Percentiles rank a stretch among this genome's conserved stretches.
phyloP scores from a whole-genome alignment of 140 eudicot genomes.

The Oenanthe javanica region DNA sequence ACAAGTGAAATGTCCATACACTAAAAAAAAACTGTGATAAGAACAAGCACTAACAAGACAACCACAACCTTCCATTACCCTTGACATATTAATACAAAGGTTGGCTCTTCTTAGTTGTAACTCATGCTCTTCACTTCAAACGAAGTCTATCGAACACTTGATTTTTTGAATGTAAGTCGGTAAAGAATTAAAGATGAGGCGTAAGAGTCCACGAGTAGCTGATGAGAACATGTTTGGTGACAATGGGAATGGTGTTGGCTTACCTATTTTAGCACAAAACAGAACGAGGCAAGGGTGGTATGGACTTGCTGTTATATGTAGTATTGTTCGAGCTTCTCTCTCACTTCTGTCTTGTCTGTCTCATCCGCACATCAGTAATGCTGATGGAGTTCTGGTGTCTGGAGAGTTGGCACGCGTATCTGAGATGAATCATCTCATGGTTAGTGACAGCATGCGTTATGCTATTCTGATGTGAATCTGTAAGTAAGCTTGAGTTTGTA shows the following conservation, averaged over 20 bases:
- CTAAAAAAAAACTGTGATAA: conserved; percentile 40
- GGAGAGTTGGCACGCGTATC: conserved; percentile 5
- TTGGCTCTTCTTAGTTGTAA: conserved; percentile 8
- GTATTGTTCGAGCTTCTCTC: conserved; percentile 43
- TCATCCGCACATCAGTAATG: conserved; percentile 6
- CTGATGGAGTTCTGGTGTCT: conserved; percentile 11
- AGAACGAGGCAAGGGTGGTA: conserved; percentile 29
- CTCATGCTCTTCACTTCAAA: conserved; percentile 21
- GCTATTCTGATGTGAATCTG: conserved; percentile 53
- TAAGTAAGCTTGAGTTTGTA: neutral
- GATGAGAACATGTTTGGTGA: conserved; percentile 54
- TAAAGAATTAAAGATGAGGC: conserved; percentile 24
- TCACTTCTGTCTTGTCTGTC: conserved; percentile 5
- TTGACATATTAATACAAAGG: conserved; percentile 15
- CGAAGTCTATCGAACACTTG: conserved; percentile 23
- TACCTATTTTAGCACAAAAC: conserved; percentile 31
- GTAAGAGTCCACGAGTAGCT: conserved; percentile 52
- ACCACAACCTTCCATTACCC: conserved; percentile 38
- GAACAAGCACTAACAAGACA: conserved; percentile 45
- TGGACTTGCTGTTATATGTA: conserved; percentile 34
- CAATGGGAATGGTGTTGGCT: conserved; percentile 25
- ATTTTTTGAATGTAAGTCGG: neutral
- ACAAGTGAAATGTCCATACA: conserved; percentile 30
- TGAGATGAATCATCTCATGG: conserved; percentile 36
- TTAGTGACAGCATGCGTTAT: conserved; percentile 62